Conservation (phyloP, 2,329 filamentous ascomycete species). For the Aureobasidium sp. region DNA sequence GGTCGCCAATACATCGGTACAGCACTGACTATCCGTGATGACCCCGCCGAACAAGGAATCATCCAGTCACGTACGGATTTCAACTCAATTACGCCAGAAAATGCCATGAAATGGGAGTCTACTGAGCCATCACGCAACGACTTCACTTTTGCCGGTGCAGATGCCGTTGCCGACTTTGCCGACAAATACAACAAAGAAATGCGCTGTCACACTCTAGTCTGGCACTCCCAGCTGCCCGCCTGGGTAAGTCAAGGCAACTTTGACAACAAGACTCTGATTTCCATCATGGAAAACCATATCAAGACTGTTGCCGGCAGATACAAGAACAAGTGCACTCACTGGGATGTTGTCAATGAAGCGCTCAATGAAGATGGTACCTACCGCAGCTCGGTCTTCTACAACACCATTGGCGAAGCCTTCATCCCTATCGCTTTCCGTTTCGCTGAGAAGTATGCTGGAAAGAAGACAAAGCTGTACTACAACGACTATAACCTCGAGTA, state of each 20-base stretch:
- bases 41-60: constrained; percentile 16
- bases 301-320: constrained; percentile 32
- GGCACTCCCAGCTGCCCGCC: constrained; percentile 34
- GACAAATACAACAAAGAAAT: constrained; percentile 31
- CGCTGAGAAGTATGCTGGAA: constrained; percentile 19
- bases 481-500: constrained; percentile 28
- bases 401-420: constrained; percentile 25
- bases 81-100: constrained; percentile 32
- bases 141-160: constrained; percentile 31
- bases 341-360: constrained; percentile 35
- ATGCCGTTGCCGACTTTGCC: constrained; percentile 31
- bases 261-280: constrained; percentile 35
- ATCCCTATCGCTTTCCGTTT: constrained; percentile 24
- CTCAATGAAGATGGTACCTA: constrained; percentile 24
- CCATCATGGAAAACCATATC: constrained; percentile 37
- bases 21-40: constrained; percentile 29
- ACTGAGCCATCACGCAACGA: constrained; percentile 30
- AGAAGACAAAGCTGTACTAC: constrained; percentile 24
- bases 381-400: constrained; percentile 23
- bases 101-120: constrained; percentile 35
- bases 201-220: constrained; percentile 37
- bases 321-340: constrained; percentile 33
- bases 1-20: constrained; percentile 32
- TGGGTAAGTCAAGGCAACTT: constrained; percentile 32
- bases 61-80: constrained; percentile 20